These are phyloP conservation scores for Margaritispora aquatica DNA, from an alignment of 495 filamentous ascomycete species.

Conservation along the genomic window DNA sequence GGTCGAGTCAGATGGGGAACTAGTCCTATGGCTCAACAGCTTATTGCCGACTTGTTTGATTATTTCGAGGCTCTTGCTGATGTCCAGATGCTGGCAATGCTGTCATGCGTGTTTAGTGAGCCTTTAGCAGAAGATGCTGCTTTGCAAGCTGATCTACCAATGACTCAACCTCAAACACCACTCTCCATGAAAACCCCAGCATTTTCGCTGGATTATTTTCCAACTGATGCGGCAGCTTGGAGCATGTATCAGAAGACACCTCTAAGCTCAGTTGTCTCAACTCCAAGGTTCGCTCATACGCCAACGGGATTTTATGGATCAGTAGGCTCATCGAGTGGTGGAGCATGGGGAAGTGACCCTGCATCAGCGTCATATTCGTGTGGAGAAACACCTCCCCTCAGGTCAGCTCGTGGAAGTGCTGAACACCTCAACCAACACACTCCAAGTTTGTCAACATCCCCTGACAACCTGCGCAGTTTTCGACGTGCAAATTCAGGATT, in stretches of 20 bases:
- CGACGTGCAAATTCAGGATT: conserved; percentile 50
- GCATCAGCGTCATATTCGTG: conserved; percentile 47
- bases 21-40: conserved; percentile 72
- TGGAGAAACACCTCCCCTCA: conserved; percentile 62
- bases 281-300: conserved; percentile 52
- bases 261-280: conserved; percentile 44
- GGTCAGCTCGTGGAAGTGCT: conserved; percentile 21
- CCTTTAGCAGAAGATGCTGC: conserved; percentile 43
- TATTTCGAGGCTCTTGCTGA: conserved; percentile 77
- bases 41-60: conserved; percentile 64
- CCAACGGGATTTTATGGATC: conserved; percentile 54
- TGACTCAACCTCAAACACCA: conserved; percentile 46
- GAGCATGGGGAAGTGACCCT: conserved; percentile 39
- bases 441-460: conserved; percentile 60
- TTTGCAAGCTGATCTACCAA: conserved; percentile 37
- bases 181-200: conserved; percentile 59
- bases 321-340: conserved; percentile 47
- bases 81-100: conserved; percentile 92
- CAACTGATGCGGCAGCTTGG: conserved; percentile 53
- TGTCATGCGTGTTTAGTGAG: conserved; percentile 81
- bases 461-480: conserved; percentile 51
- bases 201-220: conserved; percentile 63
- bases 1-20: conserved; percentile 78
- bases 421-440: conserved; percentile 17
- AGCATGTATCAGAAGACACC: conserved; percentile 40